Evolutionary conservation across 306 rosid species (phyloP), one percentile per base, ranked within the genome.

Genomic region (Potentilla sterilis): DNA sequence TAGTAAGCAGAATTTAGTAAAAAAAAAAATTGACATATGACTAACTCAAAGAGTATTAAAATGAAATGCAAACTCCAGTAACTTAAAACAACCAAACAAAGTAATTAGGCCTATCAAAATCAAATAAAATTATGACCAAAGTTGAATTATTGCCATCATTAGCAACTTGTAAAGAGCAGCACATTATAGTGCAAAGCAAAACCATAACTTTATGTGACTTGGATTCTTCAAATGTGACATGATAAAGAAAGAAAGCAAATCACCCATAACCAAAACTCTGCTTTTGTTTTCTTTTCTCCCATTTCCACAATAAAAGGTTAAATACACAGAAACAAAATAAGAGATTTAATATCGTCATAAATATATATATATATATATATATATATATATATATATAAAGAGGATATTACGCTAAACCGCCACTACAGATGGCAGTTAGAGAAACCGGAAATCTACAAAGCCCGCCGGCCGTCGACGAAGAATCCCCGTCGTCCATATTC

Each of bases 371-470:
- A n/a, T n/a, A n/a, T n/a, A n/a, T n/a, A n/a, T n/a, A n/a, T n/a
- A n/a, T n/a, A n/a, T n/a, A n/a, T n/a, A n/a, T n/a, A n/a, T n/a
- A n/a, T n/a, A n/a, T n/a, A n/a, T 0, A 18, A 54, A 63, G 9
- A 52, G 5, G 34, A 12, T 2, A 16, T 52, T 79, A 92, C 15
- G 90, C 83, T 41, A 79, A 88, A 65, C 96, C 87, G 65, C 95
- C 89, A 83, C 96, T 90, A 52, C 96, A 93, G 49, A 93, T 93
- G 38, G 92, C 96, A 66, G 87, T 82, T 14, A 92, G 93, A 0
- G 90, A 85, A 48, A 87, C 91, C 69, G 95, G 88, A 64, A 90
- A 90, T 75, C 95, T 81, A 72, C 95, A 87, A 16, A 93, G 85
- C 44, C 82, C 83, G 22, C 78, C 88, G 18, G 83, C 79, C 75